Conservation (phyloP, 2,329 filamentous ascomycete species). For the Pseudopyricularia cyperi region DNA sequence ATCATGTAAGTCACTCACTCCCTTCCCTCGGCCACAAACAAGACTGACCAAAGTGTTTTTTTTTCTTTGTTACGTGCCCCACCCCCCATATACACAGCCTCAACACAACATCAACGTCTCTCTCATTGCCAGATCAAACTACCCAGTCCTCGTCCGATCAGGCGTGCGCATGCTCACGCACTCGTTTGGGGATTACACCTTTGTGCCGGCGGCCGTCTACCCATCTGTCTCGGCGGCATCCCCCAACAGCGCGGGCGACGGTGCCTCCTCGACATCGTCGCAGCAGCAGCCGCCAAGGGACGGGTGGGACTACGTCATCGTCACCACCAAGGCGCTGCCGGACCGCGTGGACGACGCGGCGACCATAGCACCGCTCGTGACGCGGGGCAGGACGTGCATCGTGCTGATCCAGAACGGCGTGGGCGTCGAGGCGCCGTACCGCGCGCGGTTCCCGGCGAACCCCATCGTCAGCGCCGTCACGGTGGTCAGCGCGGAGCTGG, state of each 20-base stretch:
- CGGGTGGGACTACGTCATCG: conserved; percentile 47
- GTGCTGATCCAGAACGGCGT: conserved; percentile 60
- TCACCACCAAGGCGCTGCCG: conserved; percentile 58
- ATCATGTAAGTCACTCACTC: conserved; percentile 30
- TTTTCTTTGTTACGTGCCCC: no score
- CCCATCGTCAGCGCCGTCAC: conserved; percentile 57
- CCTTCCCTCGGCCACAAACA: neutral
- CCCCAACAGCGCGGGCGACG: conserved; percentile 7
- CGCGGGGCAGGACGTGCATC: conserved; percentile 34
- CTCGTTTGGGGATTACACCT: conserved; percentile 54
- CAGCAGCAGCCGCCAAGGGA: conserved; percentile 3
- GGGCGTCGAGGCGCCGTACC: conserved; percentile 56
- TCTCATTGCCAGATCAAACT: conserved; percentile 63
- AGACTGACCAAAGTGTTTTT: neutral
- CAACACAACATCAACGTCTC: conserved; percentile 44
- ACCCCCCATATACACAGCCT: conserved; percentile 21
- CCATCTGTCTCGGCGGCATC: conserved; percentile 44
- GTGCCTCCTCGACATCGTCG: conserved; percentile 1
- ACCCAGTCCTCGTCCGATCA: conserved; percentile 42
- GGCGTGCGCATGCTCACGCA: conserved; percentile 55
- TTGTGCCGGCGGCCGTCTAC: conserved; percentile 48
- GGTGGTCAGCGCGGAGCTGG: conserved; percentile 55
- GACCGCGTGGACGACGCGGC: conserved; percentile 48
- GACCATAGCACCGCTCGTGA: conserved; percentile 47
- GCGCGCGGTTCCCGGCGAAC: conserved; percentile 43